phyloP scores from a whole-genome alignment of 306 rosid species.

The Gastrolobium bilobum region DNA sequence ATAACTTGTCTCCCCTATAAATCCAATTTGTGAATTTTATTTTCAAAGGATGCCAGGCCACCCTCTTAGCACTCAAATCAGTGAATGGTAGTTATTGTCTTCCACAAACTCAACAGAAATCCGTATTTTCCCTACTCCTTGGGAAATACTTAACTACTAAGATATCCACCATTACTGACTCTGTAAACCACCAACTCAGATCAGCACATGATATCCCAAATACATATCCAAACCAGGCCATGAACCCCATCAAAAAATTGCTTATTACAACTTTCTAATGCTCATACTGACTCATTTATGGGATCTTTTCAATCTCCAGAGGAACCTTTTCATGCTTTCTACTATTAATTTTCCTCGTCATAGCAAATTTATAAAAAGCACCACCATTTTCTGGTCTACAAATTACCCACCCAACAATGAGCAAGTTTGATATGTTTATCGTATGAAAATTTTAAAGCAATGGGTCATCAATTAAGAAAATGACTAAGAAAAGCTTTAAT shows the following conservation, averaged over 20 bases:
- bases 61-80: not conserved
- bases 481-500: constrained; percentile 3
- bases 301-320: not conserved
- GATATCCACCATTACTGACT: no score
- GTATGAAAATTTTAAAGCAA: constrained; percentile 17
- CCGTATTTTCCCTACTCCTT: constrained; percentile 30
- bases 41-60: not conserved
- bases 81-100: not conserved
- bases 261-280: no score
- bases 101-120: constrained; percentile 3
- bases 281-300: not conserved
- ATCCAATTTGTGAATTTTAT: not conserved
- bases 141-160: not conserved
- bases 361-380: constrained; percentile 7
- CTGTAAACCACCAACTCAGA: not conserved
- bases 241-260: not conserved
- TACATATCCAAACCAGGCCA: constrained; percentile 40
- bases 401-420: constrained; percentile 28
- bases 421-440: constrained; percentile 13
- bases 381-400: constrained; percentile 27
- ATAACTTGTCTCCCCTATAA: no score
- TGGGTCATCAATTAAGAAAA: not conserved
- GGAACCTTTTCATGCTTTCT: constrained; percentile 24
- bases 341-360: not conserved
- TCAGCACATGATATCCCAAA: constrained; percentile 4